Percentiles rank a stretch among this genome's conserved stretches.
phyloP scores from a whole-genome alignment of 2,329 filamentous ascomycete species.

The Xylariaceae sp. region DNA sequence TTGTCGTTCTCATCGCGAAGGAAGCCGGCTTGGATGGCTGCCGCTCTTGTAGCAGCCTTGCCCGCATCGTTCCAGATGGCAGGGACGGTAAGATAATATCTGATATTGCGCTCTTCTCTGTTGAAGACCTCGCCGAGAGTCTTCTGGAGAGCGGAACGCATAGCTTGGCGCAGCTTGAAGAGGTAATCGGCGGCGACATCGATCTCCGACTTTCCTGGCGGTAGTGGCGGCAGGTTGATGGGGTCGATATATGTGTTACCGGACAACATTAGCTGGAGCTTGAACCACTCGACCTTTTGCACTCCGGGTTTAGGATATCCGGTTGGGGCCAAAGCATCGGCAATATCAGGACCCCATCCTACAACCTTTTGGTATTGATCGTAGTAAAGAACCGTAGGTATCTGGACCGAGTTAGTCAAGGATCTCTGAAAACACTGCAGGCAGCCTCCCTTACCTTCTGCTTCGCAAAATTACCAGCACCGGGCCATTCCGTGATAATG shows the following conservation, averaged over 20 bases:
- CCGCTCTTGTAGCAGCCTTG: constrained; percentile 91
- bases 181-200: constrained; percentile 99
- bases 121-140: constrained; percentile 96
- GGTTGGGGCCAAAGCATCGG: constrained; percentile 90
- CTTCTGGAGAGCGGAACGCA: constrained; percentile 93
- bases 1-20: constrained; percentile 97
- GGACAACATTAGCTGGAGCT: constrained; percentile 96
- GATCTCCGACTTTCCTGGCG: constrained; percentile 96
- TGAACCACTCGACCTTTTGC: constrained; percentile 99
- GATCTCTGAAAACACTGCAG: not conserved
- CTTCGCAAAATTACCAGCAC: constrained; percentile 94
- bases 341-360: constrained; percentile 98
- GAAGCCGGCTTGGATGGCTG: constrained; percentile 95
- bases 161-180: constrained; percentile 94
- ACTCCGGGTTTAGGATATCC: constrained; percentile 97
- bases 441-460: constrained; percentile 67
- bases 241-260: constrained; percentile 99
- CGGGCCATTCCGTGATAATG: constrained; percentile 98
- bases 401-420: constrained; percentile 48
- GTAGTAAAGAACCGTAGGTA: constrained; percentile 98
- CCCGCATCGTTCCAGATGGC: constrained; percentile 99
- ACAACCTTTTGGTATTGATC: constrained; percentile 99
- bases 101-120: constrained; percentile 94
- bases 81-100: constrained; percentile 96
- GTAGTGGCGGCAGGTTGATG: constrained; percentile 95